A percentile compares a stretch with the other conserved stretches of the same genome.
Conservation (phyloP, 768 basidiomycete genomes). For the Paxillus rubicundulus region DNA sequence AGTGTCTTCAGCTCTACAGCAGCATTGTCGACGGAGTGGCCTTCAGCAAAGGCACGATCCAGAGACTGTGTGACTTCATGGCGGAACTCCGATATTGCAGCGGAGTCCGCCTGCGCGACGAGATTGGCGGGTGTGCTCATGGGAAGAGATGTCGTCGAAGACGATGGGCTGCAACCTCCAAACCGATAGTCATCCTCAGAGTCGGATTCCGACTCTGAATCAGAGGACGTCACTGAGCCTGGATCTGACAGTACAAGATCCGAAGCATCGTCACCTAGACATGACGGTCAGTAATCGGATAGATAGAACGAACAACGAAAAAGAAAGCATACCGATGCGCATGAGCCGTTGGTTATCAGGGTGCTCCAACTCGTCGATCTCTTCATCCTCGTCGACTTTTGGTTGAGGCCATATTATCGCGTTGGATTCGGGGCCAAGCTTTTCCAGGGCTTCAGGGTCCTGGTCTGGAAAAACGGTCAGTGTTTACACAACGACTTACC, state of each 20-base stretch:
- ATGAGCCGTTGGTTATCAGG: conserved; percentile 73
- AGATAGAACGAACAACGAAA: background rate
- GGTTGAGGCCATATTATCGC: conserved; percentile 80
- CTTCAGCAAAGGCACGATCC: conserved; percentile 89
- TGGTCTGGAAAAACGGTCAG: conserved; percentile 41
- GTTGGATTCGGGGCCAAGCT: conserved; percentile 68
- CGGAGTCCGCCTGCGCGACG: conserved; percentile 38
- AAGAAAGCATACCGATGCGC: conserved; percentile 57
- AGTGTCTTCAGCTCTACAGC: conserved; percentile 93
- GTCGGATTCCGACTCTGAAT: conserved; percentile 43
- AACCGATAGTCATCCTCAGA: conserved; percentile 41
- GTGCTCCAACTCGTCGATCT: conserved; percentile 57
- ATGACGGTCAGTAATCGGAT: conserved; percentile 2
- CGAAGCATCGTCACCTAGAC: conserved; percentile 52
- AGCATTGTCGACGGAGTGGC: conserved; percentile 89
- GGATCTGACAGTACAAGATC: conserved; percentile 63
- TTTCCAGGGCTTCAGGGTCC: conserved; percentile 38
- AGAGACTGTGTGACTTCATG: conserved; percentile 80
- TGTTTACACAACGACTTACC: background rate
- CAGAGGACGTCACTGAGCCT: conserved; percentile 54
- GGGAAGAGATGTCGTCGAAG: conserved; percentile 48
- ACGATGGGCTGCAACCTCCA: conserved; percentile 34
- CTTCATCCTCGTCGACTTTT: conserved; percentile 59
- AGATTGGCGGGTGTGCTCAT: conserved; percentile 39
- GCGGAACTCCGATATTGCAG: conserved; percentile 67